Evolutionary conservation across 1,284 basidiomycete species (phyloP).

Genomic region (Calocybe gambosa): DNA sequence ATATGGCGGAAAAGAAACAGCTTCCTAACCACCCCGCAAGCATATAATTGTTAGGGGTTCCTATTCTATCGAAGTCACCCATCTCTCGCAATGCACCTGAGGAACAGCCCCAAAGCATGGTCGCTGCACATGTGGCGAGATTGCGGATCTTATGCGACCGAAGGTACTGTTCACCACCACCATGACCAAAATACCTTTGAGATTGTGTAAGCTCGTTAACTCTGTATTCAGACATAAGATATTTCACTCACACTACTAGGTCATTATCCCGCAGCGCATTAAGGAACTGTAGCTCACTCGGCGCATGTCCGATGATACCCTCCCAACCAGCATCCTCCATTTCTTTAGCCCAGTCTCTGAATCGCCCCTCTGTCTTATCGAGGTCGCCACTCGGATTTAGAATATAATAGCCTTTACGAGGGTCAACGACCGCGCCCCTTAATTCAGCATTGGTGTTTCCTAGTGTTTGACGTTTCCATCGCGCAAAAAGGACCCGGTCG

Average conservation of each 20-base stretch:
- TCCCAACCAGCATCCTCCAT: slow-evolving; percentile 77
- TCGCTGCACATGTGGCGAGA: slow-evolving; percentile 79
- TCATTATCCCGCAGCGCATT: slow-evolving; percentile 68
- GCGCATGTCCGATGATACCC: slow-evolving; percentile 71
- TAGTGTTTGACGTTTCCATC: slow-evolving; percentile 28
- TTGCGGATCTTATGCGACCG: slow-evolving; percentile 81
- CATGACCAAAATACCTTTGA: slow-evolving; percentile 91
- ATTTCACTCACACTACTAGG: slow-evolving; percentile 73
- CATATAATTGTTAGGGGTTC: slow-evolving; percentile 94
- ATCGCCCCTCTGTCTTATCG: slow-evolving; percentile 75
- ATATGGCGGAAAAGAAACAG: neutral
- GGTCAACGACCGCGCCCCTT: slow-evolving; percentile 55
- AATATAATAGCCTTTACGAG: slow-evolving; percentile 73
- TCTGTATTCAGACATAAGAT: slow-evolving; percentile 2
- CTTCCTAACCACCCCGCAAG: slow-evolving; percentile 82
- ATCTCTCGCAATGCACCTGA: slow-evolving; percentile 84
- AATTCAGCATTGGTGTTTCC: slow-evolving; percentile 9
- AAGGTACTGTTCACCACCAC: slow-evolving; percentile 92
- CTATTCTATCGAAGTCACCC: slow-evolving; percentile 89
- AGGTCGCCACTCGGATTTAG: slow-evolving; percentile 94
- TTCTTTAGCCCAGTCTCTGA: slow-evolving; percentile 68
- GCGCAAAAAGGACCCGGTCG: slow-evolving; percentile 69
- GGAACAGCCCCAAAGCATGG: slow-evolving; percentile 99
- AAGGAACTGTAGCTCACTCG: slow-evolving; percentile 78
- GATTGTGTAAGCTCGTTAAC: slow-evolving; percentile 9